Conservation (phyloP, 140 eudicot genomes). For the Stevia rebaudiana region DNA sequence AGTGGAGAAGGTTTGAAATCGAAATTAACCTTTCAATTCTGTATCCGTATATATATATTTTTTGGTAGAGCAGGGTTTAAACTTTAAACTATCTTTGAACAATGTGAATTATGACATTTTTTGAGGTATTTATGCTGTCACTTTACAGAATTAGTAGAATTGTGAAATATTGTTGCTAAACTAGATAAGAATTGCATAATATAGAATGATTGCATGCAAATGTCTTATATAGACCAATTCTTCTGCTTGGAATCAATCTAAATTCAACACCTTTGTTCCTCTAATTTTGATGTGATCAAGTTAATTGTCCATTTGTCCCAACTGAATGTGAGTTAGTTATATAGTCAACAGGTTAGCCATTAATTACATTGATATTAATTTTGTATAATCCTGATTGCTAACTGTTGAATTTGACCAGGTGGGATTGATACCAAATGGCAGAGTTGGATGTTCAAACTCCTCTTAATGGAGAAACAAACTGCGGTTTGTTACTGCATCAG, state of each 20-base stretch:
- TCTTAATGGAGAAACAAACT: constrained; percentile 53
- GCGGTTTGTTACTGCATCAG: constrained; percentile 68
- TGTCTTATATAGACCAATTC: neutral
- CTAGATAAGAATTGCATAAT: too few species aligned
- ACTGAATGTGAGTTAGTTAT: neutral
- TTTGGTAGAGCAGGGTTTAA: neutral
- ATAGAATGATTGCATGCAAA: too few species aligned
- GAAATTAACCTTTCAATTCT: neutral
- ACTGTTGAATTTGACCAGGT: constrained; percentile 23
- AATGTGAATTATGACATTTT: too few species aligned
- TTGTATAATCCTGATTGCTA: constrained; percentile 11
- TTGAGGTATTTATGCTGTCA: too few species aligned
- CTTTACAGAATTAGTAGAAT: too few species aligned
- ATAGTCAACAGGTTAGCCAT: neutral
- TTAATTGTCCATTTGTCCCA: neutral
- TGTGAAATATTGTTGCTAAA: too few species aligned
- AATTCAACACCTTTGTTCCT: neutral
- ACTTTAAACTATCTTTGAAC: too few species aligned
- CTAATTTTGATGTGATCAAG: neutral
- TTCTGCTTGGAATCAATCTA: constrained; percentile 5
- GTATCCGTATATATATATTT: neutral
- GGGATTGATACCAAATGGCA: constrained; percentile 50
- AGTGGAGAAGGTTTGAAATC: constrained; percentile 10
- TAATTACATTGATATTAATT: neutral
- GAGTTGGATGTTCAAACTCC: constrained; percentile 56